Percentiles rank a stretch among this genome's conserved stretches.
Evolutionary conservation across 2,329 filamentous ascomycete species (phyloP).

Genomic region (Cytospora schulzeri): DNA sequence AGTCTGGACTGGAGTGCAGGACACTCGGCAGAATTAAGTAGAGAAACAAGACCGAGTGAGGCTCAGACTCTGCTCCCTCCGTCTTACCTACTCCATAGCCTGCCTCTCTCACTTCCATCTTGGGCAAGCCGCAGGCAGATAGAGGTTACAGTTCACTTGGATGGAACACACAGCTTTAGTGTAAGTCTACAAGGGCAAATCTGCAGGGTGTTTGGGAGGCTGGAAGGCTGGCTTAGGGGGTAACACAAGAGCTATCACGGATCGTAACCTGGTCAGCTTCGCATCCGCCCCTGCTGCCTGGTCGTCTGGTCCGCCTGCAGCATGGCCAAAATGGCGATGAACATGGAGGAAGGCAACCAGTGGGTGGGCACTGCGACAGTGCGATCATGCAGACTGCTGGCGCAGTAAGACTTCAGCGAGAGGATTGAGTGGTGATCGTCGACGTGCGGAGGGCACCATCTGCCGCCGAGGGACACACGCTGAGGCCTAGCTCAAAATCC

Average conservation of each 20-base stretch:
- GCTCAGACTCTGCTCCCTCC: constrained; percentile 2
- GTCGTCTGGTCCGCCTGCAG: constrained; percentile 7
- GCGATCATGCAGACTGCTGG: constrained; percentile 17
- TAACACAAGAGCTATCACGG: neutral
- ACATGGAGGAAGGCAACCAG: neutral
- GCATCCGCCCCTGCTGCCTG: neutral
- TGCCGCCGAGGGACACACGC: constrained; percentile 10
- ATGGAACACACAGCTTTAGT: constrained; percentile 15
- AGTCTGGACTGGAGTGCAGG: neutral
- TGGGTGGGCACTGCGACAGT: neutral
- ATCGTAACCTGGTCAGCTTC: neutral
- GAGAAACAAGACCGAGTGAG: neutral
- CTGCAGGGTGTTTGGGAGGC: neutral
- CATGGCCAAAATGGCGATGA: neutral
- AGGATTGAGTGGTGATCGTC: neutral
- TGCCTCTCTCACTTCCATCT: neutral
- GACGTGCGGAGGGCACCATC: constrained; percentile 7
- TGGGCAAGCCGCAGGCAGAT: constrained; percentile 4
- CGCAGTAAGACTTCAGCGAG: neutral
- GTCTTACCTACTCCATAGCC: neutral
- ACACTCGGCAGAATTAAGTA: constrained; percentile 11
- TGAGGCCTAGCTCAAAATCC: neutral
- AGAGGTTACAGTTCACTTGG: neutral
- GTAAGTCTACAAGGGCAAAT: neutral
- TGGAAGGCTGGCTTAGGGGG: neutral